A percentile compares a stretch with the other conserved stretches of the same genome.
Evolutionary conservation across 2,329 filamentous ascomycete genomes (phyloP).

Genomic region (Trichoderma guizhouense): DNA sequence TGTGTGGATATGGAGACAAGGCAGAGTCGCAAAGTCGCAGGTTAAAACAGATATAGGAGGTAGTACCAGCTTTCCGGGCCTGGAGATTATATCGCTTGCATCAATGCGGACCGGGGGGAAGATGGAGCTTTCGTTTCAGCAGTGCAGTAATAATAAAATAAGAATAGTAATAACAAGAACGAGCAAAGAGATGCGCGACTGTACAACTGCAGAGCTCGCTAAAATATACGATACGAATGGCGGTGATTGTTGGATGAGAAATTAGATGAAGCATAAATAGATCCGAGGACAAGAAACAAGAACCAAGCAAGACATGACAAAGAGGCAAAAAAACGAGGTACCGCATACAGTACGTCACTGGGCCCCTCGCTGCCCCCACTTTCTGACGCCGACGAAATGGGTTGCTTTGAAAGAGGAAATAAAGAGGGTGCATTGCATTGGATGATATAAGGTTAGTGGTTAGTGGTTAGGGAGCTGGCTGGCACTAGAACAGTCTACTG

Average conservation of each 20-base stretch:
- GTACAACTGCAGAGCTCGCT: background rate
- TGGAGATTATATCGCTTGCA: background rate
- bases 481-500: no score
- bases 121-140: no score
- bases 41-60: background rate
- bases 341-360: constrained; percentile 2
- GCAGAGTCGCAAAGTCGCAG: background rate
- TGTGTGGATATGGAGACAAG: no score
- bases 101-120: background rate
- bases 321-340: background rate
- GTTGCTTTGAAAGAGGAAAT: background rate
- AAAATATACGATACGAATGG: background rate
- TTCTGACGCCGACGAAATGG: background rate
- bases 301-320: no score
- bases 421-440: background rate
- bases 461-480: no score
- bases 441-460: background rate
- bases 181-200: background rate
- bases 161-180: background rate
- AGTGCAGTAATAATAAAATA: background rate
- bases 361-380: background rate
- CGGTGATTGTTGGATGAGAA: background rate
- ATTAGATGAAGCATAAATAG: background rate
- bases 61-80: background rate
- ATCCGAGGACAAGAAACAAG: background rate